Evolutionary conservation across 352 stramenopile species (phyloP).

Genomic region (Phytophthora pseudosyringae): DNA sequence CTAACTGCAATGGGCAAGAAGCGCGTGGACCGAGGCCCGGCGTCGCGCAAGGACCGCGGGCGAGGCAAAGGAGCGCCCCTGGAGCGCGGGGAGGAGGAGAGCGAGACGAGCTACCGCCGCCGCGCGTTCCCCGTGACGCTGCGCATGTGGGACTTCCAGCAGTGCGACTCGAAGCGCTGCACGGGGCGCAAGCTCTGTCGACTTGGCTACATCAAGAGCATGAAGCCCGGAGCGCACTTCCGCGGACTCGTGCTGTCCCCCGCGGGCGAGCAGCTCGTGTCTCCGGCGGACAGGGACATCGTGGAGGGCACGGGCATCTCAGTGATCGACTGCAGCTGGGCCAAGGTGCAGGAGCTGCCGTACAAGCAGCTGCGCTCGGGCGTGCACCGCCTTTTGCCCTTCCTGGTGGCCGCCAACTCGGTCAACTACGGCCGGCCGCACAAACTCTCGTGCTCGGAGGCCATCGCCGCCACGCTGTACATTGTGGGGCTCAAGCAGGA

Average conservation of each 20-base stretch:
- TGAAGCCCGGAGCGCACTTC: conserved; percentile 93
- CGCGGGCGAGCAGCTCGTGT: conserved; percentile 91
- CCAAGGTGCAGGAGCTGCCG: conserved; percentile 95
- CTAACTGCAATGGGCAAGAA: conserved; percentile 37
- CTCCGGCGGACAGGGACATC: conserved; percentile 82
- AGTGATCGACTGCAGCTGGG: conserved; percentile 99
- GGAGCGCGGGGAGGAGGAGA: conserved; percentile 66
- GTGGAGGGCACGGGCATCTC: conserved; percentile 91
- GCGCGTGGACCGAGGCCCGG: conserved; percentile 29
- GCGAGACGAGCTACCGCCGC: conserved; percentile 66
- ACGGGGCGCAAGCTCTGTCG: conserved; percentile 93
- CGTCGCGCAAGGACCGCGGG: too few relatives aligned
- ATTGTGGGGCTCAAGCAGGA: conserved; percentile 95
- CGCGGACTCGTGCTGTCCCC: conserved; percentile 95
- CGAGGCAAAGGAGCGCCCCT: not conserved
- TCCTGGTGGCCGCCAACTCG: conserved; percentile 98
- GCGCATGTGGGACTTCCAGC: conserved; percentile 96
- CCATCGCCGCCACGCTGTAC: conserved; percentile 96
- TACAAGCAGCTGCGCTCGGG: conserved; percentile 95
- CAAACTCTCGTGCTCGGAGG: conserved; percentile 98
- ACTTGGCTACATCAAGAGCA: conserved; percentile 92
- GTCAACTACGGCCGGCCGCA: conserved; percentile 98
- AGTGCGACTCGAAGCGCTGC: conserved; percentile 96
- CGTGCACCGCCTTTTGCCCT: conserved; percentile 96
- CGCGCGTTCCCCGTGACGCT: conserved; percentile 83